A percentile compares a stretch with the other conserved stretches of the same genome.
These are phyloP conservation scores for Fonsecaea erecta DNA, from an alignment of 2,329 filamentous ascomycete species.

Conservation along the genomic window DNA sequence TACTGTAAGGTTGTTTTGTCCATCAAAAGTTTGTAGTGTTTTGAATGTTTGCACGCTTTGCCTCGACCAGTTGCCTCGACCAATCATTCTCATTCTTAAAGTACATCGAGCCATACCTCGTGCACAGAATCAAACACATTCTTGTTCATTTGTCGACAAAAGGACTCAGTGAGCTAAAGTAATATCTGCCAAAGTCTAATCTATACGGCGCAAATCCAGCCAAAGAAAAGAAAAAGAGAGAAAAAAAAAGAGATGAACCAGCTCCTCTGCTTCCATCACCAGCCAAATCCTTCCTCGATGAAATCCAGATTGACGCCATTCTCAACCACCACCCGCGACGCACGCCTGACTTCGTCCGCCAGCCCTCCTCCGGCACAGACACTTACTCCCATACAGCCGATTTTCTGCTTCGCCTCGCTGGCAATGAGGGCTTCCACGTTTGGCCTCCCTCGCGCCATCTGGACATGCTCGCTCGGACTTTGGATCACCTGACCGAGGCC, in stretches of 20 bases:
- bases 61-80: not conserved
- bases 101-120: not conserved
- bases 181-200: not conserved
- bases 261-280: slow-evolving; percentile 25
- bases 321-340: slow-evolving; percentile 67
- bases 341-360: slow-evolving; percentile 74
- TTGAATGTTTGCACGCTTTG: not conserved
- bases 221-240: not conserved
- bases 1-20: not conserved
- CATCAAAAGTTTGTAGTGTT: not conserved
- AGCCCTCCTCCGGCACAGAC: slow-evolving; percentile 77
- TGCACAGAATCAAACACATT: not conserved
- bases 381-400: slow-evolving; percentile 86
- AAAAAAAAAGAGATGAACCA: not conserved
- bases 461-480: slow-evolving; percentile 76
- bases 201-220: not conserved
- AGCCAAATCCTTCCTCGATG: slow-evolving; percentile 73
- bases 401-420: slow-evolving; percentile 78
- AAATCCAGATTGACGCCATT: slow-evolving; percentile 68
- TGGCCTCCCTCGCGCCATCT: slow-evolving; percentile 89
- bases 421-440: slow-evolving; percentile 78
- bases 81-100: not conserved
- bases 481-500: slow-evolving; percentile 80
- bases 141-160: not conserved
- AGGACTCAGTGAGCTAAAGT: not conserved